Evolutionary conservation across 1,139 yeast species (phyloP), one percentile per base, ranked within the genome.

Genomic region (Blastobotrys elegans): DNA sequence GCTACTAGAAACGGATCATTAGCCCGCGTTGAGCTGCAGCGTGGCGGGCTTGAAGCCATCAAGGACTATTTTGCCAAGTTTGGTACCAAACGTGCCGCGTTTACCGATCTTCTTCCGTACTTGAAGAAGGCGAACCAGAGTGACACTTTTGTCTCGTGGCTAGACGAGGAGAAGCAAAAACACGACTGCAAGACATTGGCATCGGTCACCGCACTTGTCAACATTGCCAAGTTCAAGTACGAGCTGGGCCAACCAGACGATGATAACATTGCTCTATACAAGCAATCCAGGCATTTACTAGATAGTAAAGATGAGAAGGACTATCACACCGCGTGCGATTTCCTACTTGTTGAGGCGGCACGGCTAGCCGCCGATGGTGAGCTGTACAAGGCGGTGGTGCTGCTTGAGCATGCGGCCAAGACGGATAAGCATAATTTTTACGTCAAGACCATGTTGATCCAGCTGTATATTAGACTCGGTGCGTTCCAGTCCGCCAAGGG

Each of bases 391-490:
- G 70, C 70, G 38, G 71, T 70, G 49, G 69, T 61, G 21, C 68
- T 67, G 48, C 66, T 88, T 7, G 83, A 81, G 55, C 59, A 69
- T 11, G 73, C 80, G 0, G 61, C 74, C 1, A 40, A 61, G 5
- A 60, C 65, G 8, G 94, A 87, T 60, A 72, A 74, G 27, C 77
- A 81, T 53, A 89, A 87, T 61, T 84, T 80, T 58, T 79, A 76
- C 58, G 66, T 84, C 20, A 75, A 81, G 48, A 65, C 85, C 16
- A 86, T 95, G 92, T 69, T 89, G 38, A 72, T 86, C 47, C 75
- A 79, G 34, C 63, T 88, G 3, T 85, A 86, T 62, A 70, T 77
- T 14, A 67, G 74, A 33, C 61, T 88, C 10, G 88, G 89, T 40
- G 71, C 80, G 10, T 72, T 72, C 32, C 64, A 75, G 2, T 63